These are phyloP conservation scores for Coccomyxa sp. DNA, from an alignment of 139 green algal genomes.

Conservation along the genomic window DNA sequence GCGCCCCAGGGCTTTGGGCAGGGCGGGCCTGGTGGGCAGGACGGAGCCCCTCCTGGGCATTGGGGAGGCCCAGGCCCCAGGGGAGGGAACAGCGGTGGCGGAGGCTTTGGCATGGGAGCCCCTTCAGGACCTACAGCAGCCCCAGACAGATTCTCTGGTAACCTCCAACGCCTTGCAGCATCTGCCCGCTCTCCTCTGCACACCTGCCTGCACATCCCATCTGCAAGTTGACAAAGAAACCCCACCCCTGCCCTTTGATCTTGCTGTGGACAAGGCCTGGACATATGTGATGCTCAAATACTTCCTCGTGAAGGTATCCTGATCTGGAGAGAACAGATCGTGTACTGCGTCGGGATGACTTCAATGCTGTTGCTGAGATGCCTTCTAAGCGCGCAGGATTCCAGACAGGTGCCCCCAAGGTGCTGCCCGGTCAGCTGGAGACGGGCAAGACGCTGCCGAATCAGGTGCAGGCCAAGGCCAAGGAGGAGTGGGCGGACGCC, in stretches of 20 bases:
- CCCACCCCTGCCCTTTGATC: background rate
- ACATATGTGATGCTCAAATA: no score
- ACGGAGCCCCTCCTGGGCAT: background rate
- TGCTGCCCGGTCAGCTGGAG: background rate
- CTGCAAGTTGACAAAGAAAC: no score
- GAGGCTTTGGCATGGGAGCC: background rate
- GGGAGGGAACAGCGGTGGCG: background rate
- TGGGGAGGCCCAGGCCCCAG: background rate
- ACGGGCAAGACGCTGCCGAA: background rate
- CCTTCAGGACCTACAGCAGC: background rate
- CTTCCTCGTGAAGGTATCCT: no score
- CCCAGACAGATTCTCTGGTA: background rate
- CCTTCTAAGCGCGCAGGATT: no score
- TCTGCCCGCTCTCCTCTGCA: no score
- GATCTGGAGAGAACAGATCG: no score
- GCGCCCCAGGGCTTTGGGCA: background rate
- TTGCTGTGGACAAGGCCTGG: no score
- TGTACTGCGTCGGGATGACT: no score
- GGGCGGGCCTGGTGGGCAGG: background rate
- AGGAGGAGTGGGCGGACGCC: slow-evolving; percentile 23
- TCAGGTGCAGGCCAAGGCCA: background rate
- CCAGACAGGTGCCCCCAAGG: background rate
- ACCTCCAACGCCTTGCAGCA: no score
- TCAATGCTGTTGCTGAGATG: no score
- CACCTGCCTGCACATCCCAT: no score